These are phyloP conservation scores for Omphalea diandra DNA, from an alignment of 441 rosid species.

Conservation along the genomic window DNA sequence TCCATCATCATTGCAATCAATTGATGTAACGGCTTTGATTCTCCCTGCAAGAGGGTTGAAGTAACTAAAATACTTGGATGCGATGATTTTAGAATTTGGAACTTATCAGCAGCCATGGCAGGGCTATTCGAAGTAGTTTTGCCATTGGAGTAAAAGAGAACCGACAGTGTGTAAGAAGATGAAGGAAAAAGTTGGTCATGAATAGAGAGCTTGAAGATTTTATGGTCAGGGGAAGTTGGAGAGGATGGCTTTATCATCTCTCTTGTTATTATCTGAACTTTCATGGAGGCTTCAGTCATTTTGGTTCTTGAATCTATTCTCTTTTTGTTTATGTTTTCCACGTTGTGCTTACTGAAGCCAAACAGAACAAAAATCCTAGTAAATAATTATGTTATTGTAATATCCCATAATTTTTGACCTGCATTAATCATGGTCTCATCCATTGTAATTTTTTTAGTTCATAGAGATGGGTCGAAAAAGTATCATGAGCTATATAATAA, in stretches of 20 bases:
- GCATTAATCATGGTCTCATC: no score
- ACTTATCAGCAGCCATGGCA: background rate
- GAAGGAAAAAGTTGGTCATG: slow-evolving; percentile 27
- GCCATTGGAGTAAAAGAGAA: slow-evolving; percentile 9
- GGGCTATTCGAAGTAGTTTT: no score
- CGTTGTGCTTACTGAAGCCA: no score
- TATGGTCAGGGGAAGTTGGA: slow-evolving; percentile 11
- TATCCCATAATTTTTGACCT: no score
- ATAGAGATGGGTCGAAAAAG: no score
- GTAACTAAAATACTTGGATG: slow-evolving; percentile 18
- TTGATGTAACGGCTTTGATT: slow-evolving; percentile 30
- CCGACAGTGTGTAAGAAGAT: background rate
- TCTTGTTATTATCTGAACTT: slow-evolving; percentile 14
- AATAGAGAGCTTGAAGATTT: slow-evolving; percentile 24
- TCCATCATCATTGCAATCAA: slow-evolving; percentile 49
- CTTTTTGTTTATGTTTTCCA: no score
- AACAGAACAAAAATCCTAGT: no score
- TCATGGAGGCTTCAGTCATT: slow-evolving; percentile 6
- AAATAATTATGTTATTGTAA: no score
- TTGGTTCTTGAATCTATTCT: no score
- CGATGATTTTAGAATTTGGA: slow-evolving; percentile 15
- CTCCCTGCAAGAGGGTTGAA: slow-evolving; percentile 43
- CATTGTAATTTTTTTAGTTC: no score
- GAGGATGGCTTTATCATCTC: slow-evolving; percentile 34
- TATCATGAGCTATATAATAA: no score